Conservation (phyloP, 2,329 filamentous ascomycete genomes). For the Emmonsia crescens region DNA sequence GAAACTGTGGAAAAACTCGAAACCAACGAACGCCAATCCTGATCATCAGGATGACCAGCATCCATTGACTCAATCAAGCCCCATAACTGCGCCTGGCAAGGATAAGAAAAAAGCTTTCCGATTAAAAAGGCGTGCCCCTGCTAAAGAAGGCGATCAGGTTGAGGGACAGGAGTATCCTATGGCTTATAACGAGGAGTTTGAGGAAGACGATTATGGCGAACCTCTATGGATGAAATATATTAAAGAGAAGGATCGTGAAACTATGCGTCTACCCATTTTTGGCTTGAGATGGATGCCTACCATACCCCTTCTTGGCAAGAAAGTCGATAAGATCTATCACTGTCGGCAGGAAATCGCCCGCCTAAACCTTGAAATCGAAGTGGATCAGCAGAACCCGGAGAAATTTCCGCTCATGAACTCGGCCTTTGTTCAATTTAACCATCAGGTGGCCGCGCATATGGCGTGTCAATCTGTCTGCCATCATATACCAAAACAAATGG, state of each 20-base stretch:
- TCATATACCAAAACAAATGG: conserved; percentile 87
- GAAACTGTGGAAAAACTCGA: conserved; percentile 8
- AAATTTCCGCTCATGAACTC: conserved; percentile 88
- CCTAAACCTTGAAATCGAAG: conserved; percentile 82
- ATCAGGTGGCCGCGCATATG: conserved; percentile 96
- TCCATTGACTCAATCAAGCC: conserved; percentile 24
- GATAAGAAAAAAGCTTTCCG: conserved; percentile 3
- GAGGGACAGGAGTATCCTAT: conserved; percentile 45
- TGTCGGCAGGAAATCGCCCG: conserved; percentile 77
- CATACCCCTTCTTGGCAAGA: conserved; percentile 69
- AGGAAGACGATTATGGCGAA: conserved; percentile 51
- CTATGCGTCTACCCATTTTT: conserved; percentile 61
- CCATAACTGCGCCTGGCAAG: conserved; percentile 13
- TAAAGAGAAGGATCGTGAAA: conserved; percentile 70
- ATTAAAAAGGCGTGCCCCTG: conserved; percentile 3
- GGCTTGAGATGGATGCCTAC: conserved; percentile 60
- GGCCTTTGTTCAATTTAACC: conserved; percentile 96
- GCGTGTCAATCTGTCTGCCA: conserved; percentile 86
- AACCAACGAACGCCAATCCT: conserved; percentile 12
- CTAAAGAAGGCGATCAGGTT: conserved; percentile 17
- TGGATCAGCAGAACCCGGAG: conserved; percentile 76
- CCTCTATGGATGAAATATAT: conserved; percentile 77
- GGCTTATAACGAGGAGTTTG: conserved; percentile 52
- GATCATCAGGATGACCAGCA: conserved; percentile 23
- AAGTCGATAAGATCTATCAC: conserved; percentile 91